A percentile compares a stretch with the other conserved stretches of the same genome.
These are phyloP conservation scores for Dalbergia cultrata DNA, from an alignment of 306 rosid genomes.

Conservation along the genomic window DNA sequence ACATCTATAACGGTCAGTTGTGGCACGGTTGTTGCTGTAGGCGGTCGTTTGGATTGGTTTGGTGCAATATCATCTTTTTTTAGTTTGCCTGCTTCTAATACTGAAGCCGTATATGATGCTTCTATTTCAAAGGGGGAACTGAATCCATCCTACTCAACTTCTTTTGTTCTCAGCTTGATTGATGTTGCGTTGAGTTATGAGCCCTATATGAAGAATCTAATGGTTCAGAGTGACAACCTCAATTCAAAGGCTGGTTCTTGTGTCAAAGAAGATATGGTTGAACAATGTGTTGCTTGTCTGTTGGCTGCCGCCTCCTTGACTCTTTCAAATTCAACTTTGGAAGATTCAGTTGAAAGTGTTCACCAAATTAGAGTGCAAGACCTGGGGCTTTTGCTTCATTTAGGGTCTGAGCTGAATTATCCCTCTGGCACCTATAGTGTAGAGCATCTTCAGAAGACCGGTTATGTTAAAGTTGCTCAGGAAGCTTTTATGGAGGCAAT, in stretches of 20 bases:
- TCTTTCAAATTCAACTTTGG: slow-evolving; percentile 68
- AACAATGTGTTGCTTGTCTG: slow-evolving; percentile 76
- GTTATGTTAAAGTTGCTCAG: slow-evolving; percentile 84
- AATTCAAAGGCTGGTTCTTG: slow-evolving; percentile 59
- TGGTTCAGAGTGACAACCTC: slow-evolving; percentile 53
- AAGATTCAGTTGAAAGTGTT: slow-evolving; percentile 58
- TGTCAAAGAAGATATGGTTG: slow-evolving; percentile 59
- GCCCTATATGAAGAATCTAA: slow-evolving; percentile 68
- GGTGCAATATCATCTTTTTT: slow-evolving; percentile 74
- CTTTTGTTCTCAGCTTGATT: slow-evolving; percentile 78
- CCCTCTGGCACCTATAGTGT: slow-evolving; percentile 65
- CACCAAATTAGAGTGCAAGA: slow-evolving; percentile 74
- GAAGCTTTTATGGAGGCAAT: slow-evolving; percentile 85
- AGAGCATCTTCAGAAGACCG: slow-evolving; percentile 71
- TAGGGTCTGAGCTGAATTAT: slow-evolving; percentile 56
- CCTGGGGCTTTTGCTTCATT: slow-evolving; percentile 77
- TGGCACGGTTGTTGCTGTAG: slow-evolving; percentile 79
- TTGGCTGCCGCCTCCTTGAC: slow-evolving; percentile 88
- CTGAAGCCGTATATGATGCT: slow-evolving; percentile 55
- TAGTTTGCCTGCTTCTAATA: slow-evolving; percentile 56
- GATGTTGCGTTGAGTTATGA: slow-evolving; percentile 93
- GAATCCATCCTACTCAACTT: slow-evolving; percentile 53
- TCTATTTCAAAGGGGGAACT: slow-evolving; percentile 48
- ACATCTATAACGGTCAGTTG: slow-evolving; percentile 84
- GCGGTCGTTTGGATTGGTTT: slow-evolving; percentile 96